Conservation (phyloP, 768 basidiomycete species). For the Kwoniella mangroviensis region DNA sequence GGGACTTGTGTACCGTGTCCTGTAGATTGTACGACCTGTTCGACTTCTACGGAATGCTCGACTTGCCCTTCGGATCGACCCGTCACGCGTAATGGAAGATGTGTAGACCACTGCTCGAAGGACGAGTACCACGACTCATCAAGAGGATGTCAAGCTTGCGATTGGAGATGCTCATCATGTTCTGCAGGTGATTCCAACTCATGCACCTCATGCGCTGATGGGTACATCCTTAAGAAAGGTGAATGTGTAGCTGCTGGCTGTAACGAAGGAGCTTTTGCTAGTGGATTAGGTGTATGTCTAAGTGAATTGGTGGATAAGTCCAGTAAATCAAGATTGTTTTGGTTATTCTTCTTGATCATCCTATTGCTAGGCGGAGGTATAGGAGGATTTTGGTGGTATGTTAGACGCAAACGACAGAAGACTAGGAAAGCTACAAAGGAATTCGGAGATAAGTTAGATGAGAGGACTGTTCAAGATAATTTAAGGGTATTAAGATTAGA, state of each 20-base stretch:
- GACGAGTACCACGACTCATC: constrained; percentile 43
- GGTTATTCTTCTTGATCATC: constrained; percentile 30
- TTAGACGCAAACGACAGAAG: constrained; percentile 36
- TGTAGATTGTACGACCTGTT: constrained; percentile 48
- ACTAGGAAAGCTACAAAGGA: constrained; percentile 38
- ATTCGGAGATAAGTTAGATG: constrained; percentile 46
- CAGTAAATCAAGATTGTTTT: constrained; percentile 22
- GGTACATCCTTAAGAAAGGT: constrained; percentile 38
- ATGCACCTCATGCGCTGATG: constrained; percentile 51
- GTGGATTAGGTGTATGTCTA: constrained; percentile 40
- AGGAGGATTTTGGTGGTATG: constrained; percentile 35
- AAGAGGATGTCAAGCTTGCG: constrained; percentile 42
- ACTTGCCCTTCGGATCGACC: constrained; percentile 43
- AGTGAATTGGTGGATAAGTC: constrained; percentile 27
- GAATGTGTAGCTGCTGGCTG: constrained; percentile 37
- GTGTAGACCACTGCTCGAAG: constrained; percentile 40
- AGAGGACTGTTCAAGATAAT: constrained; percentile 26
- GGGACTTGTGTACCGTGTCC: constrained; percentile 48
- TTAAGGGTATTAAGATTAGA: constrained; percentile 29
- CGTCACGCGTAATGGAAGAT: constrained; percentile 42
- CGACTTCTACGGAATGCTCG: constrained; percentile 34
- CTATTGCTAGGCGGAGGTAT: constrained; percentile 22
- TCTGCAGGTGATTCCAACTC: constrained; percentile 17
- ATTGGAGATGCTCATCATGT: constrained; percentile 44
- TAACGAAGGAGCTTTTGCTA: constrained; percentile 24